These are phyloP conservation scores for Nakaseomyces glabratus DNA, from an alignment of 1,139 yeast species.

Conservation along the genomic window DNA sequence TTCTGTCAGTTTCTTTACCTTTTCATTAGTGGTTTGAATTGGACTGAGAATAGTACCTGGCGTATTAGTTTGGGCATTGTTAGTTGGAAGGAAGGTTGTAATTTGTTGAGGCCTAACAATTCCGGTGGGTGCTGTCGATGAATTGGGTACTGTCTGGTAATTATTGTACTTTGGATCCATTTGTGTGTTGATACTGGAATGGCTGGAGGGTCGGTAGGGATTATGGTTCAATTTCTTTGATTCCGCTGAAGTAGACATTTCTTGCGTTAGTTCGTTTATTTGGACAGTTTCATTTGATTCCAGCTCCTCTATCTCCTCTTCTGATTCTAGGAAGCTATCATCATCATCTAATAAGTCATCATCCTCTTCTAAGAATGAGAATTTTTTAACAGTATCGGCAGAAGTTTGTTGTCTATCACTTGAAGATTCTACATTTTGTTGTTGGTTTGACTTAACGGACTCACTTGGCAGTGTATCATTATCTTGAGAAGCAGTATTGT, in stretches of 20 bases:
- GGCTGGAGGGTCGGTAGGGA: conserved; percentile 1
- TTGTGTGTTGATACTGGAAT: no score
- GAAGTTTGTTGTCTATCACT: no score
- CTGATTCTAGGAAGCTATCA: conserved; percentile 26
- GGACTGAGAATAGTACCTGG: not conserved
- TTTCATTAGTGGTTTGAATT: conserved; percentile 15
- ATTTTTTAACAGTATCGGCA: conserved; percentile 13
- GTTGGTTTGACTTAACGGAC: no score
- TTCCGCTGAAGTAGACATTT: not conserved
- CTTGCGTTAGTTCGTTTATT: not conserved
- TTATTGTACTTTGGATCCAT: no score
- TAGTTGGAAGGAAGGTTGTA: conserved; percentile 3
- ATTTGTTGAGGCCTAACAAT: conserved; percentile 11
- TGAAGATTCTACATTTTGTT: no score
- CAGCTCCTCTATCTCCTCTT: conserved; percentile 11
- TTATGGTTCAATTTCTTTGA: not conserved
- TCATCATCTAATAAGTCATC: conserved; percentile 27
- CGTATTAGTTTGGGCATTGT: not conserved
- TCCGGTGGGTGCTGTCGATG: conserved; percentile 6
- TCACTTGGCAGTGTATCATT: no score
- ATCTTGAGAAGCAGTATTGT: no score
- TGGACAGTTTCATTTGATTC: not conserved
- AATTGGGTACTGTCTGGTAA: no score
- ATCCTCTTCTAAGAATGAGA: conserved; percentile 26
- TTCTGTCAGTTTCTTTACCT: conserved; percentile 34